Evolutionary conservation across 495 filamentous ascomycete species (phyloP).

Genomic region (Acidomyces sp.): DNA sequence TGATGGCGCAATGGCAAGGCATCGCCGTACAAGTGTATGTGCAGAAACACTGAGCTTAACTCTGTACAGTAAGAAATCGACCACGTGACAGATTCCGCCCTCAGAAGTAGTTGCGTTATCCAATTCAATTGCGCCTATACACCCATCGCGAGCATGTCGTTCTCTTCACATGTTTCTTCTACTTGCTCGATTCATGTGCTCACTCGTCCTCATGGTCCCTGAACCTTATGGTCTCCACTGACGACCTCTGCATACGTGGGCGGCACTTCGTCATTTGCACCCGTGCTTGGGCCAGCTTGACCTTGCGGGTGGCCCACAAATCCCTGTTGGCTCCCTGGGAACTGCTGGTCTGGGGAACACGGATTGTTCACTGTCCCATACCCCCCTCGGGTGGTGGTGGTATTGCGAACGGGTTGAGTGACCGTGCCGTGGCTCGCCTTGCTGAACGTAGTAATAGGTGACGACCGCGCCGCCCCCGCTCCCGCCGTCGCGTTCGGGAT

Average conservation of each 20-base stretch:
- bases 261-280: conserved; percentile 37
- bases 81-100: too few relatives aligned
- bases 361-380: conserved; percentile 26
- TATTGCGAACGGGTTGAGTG: background rate
- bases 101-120: too few relatives aligned
- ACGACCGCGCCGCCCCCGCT: conserved; percentile 29
- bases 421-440: conserved; percentile 18
- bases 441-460: conserved; percentile 37
- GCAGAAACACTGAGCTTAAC: too few relatives aligned
- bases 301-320: conserved; percentile 16
- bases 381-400: conserved; percentile 1
- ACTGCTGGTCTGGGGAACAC: conserved; percentile 20
- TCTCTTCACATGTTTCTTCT: conserved; percentile 20
- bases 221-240: conserved; percentile 77
- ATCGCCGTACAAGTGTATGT: too few relatives aligned
- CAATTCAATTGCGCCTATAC: too few relatives aligned
- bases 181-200: conserved; percentile 27
- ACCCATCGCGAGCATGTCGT: too few relatives aligned
- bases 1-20: too few relatives aligned
- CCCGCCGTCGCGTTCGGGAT: conserved; percentile 36
- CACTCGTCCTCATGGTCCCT: conserved; percentile 32
- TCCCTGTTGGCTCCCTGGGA: conserved; percentile 24
- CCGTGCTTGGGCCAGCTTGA: conserved; percentile 20
- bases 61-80: too few relatives aligned
- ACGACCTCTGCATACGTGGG: conserved; percentile 80